Conservation (phyloP, 306 rosid genomes). For the Rosa chinensis region DNA sequence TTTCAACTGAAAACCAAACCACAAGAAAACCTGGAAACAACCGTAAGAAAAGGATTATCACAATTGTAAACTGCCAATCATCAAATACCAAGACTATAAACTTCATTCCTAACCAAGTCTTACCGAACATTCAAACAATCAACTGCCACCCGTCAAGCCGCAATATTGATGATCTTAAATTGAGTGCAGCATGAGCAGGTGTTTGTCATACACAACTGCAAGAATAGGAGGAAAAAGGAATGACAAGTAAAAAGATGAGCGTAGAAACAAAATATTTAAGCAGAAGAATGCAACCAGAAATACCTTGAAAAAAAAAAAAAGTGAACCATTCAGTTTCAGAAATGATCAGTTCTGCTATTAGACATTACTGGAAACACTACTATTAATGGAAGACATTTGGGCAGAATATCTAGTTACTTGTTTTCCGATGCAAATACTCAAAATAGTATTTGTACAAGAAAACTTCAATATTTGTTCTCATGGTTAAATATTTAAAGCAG, state of each 20-base stretch:
- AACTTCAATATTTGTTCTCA: background rate
- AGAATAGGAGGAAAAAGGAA: background rate
- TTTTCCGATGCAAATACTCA: background rate
- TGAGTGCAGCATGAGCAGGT: constrained; percentile 70
- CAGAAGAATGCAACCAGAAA: background rate
- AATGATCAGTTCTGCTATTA: background rate
- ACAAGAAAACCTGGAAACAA: constrained; percentile 54
- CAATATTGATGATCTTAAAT: constrained; percentile 48
- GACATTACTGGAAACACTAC: background rate
- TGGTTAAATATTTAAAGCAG: background rate
- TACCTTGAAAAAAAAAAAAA: background rate
- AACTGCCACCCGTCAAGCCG: constrained; percentile 61
- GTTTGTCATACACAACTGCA: constrained; percentile 54
- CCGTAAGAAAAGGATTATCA: background rate
- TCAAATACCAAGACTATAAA: background rate
- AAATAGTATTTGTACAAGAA: background rate
- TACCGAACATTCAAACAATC: constrained; percentile 57
- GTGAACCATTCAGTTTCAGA: background rate
- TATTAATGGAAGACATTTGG: background rate
- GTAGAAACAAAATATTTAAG: background rate
- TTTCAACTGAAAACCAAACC: constrained; percentile 42
- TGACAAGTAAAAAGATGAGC: background rate
- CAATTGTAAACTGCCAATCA: constrained; percentile 7
- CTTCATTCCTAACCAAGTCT: constrained; percentile 8
- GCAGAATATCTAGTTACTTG: background rate